Evolutionary conservation across 345 rosid species (phyloP), one percentile per base, ranked within the genome.

Genomic region (Ceriops zippeliana): DNA sequence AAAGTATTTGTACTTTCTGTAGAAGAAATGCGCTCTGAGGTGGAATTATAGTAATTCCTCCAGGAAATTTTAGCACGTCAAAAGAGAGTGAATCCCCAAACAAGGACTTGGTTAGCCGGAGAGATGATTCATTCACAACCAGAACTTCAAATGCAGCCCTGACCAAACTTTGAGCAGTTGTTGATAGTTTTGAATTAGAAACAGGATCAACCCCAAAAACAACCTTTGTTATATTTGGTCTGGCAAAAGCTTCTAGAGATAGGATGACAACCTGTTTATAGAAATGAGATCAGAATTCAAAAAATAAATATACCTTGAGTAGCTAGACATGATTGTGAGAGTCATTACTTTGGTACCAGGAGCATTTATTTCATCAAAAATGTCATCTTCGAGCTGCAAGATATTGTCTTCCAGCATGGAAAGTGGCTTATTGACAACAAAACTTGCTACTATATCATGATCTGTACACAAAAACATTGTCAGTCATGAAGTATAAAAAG

Each of bases 41-140:
- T 46, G 97, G 96, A 80, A 87, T 84, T 60, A 91, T 78, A 70
- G 91, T 87, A 71, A 91, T 87, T 77, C 96, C 97, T 65, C 84
- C 93, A 0, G 81, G 81, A 66, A 89, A 89, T 69, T 91, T 87
- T 11, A 87, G 80, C 77, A 87, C 93, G 71, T 87, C 90, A 31
- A 91, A 91, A 26, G 70, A 74, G 69, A 63, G 76, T 0, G 93
- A 85, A 46, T 83, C 80, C 2, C 97, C 97, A 37, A 91, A 89
- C 73, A 91, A 79, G 75, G 97, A 82, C 13, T 79, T 69, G 20
- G 91, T 87, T 80, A 91, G 63, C 63, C 82, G 81, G 64, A 91
- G 80, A 65, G 86, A 73, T 46, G 77, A 22, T 64, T 80, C 86
- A n/a, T 75, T 74, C 32, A 82, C 75, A 35, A 86, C 89, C 78